These are phyloP conservation scores for Hysterangium stoloniferum DNA, from an alignment of 768 basidiomycete genomes.

Conservation along the genomic window DNA sequence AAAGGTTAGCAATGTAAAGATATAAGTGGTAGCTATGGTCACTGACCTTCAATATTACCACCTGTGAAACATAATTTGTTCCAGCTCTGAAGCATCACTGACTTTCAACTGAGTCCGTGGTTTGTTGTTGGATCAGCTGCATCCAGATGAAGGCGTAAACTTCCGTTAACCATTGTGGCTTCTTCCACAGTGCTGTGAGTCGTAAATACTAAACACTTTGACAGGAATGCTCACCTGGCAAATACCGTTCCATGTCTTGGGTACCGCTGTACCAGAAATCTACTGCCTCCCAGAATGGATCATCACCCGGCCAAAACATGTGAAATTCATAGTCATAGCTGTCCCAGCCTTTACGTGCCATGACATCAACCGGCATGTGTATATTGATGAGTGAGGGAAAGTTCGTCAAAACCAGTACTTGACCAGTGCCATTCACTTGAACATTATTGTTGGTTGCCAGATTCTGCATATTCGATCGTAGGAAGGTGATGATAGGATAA, in stretches of 20 bases:
- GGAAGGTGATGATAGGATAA: slow-evolving; percentile 62
- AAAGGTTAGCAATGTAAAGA: too few species aligned
- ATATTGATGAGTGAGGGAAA: slow-evolving; percentile 61
- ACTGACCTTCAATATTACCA: slow-evolving; percentile 58
- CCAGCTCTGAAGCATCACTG: slow-evolving; percentile 81
- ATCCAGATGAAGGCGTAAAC: slow-evolving; percentile 65
- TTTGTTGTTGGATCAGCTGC: slow-evolving; percentile 26
- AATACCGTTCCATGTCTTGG: slow-evolving; percentile 69
- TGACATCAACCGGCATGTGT: slow-evolving; percentile 54
- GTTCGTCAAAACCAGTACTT: slow-evolving; percentile 46
- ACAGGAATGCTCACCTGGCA: slow-evolving; percentile 29
- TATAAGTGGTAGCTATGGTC: too few species aligned
- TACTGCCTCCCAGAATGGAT: slow-evolving; percentile 63
- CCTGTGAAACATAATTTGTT: slow-evolving; percentile 65
- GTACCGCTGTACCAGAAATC: slow-evolving; percentile 71
- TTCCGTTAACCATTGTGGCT: slow-evolving; percentile 57
- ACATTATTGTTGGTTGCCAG: slow-evolving; percentile 52
- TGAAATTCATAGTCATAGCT: slow-evolving; percentile 74
- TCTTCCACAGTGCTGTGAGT: too few species aligned
- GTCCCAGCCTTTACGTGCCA: slow-evolving; percentile 64
- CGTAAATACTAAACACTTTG: neutral
- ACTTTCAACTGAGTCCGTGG: slow-evolving; percentile 50
- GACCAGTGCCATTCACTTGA: slow-evolving; percentile 58
- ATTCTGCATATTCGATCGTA: slow-evolving; percentile 26
- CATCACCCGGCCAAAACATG: slow-evolving; percentile 62